A percentile compares a stretch with the other conserved stretches of the same genome.
Conservation (phyloP, 805 yeast genomes). For the Candida fluviatilis region DNA sequence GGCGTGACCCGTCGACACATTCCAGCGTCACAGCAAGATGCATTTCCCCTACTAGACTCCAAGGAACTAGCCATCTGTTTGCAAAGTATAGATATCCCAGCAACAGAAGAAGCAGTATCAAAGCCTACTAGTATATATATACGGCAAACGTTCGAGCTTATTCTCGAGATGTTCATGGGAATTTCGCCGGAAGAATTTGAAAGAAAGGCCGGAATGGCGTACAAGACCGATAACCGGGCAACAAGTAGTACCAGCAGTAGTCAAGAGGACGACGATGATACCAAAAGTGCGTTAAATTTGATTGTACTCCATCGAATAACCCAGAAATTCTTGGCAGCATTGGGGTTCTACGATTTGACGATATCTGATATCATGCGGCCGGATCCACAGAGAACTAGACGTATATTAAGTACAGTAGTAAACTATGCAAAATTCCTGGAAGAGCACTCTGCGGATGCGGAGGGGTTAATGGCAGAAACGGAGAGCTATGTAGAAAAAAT, state of each 20-base stretch:
- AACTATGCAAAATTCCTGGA: slow-evolving; percentile 84
- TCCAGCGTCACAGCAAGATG: slow-evolving; percentile 31
- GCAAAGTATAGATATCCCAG: slow-evolving; percentile 57
- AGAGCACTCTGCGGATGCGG: slow-evolving; percentile 67
- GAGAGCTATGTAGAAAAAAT: slow-evolving; percentile 30
- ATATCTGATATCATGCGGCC: slow-evolving; percentile 74
- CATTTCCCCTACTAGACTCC: slow-evolving; percentile 59
- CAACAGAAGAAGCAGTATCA: slow-evolving; percentile 53
- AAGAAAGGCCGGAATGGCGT: slow-evolving; percentile 11
- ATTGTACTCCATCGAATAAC: slow-evolving; percentile 58
- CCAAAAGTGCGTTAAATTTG: slow-evolving; percentile 39
- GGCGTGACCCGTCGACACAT: slow-evolving; percentile 16
- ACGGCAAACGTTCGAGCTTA: slow-evolving; percentile 52
- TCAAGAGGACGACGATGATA: slow-evolving; percentile 19
- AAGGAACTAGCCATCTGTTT: slow-evolving; percentile 57
- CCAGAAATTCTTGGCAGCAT: slow-evolving; percentile 57
- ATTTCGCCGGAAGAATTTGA: slow-evolving; percentile 31
- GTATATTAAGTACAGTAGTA: slow-evolving; percentile 76
- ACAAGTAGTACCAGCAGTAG: slow-evolving; percentile 6
- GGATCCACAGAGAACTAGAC: slow-evolving; percentile 58
- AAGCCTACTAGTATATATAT: slow-evolving; percentile 58
- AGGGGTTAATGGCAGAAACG: slow-evolving; percentile 45
- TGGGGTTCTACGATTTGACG: slow-evolving; percentile 77
- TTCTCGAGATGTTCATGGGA: slow-evolving; percentile 58
- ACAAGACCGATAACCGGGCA: not conserved